Evolutionary conservation across 2,329 filamentous ascomycete species (phyloP).

Genomic region (Trichoderma breve): DNA sequence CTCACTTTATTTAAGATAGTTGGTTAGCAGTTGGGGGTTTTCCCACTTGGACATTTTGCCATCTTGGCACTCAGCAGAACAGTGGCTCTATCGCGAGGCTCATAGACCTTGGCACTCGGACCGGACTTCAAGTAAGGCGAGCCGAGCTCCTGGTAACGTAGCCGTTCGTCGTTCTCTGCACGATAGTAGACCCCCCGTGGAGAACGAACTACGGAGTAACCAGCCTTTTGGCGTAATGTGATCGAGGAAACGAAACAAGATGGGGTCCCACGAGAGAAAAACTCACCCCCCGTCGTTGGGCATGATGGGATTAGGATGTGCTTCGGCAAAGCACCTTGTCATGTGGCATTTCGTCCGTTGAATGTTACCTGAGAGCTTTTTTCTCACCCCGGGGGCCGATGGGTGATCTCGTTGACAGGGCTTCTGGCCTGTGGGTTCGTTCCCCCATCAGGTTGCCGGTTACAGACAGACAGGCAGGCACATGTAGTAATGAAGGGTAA

Average conservation of each 20-base stretch:
- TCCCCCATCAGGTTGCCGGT: background rate
- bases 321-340: background rate
- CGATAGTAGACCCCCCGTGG: background rate
- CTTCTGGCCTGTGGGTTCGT: background rate
- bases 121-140: background rate
- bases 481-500: background rate
- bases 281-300: background rate
- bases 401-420: slow-evolving; percentile 2
- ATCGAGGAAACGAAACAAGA: background rate
- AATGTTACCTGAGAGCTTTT: background rate
- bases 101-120: background rate
- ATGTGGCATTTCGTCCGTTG: background rate
- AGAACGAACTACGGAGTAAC: background rate
- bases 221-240: background rate
- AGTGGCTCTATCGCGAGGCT: too few species aligned
- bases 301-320: background rate
- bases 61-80: background rate
- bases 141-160: slow-evolving; percentile 2
- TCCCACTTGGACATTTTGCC: background rate
- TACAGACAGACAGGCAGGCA: background rate
- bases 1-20: background rate
- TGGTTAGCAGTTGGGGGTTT: background rate
- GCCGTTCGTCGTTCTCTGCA: background rate
- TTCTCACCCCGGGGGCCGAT: background rate
- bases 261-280: background rate